Evolutionary conservation across 345 rosid species (phyloP).

Genomic region (Lumnitzera racemosa): DNA sequence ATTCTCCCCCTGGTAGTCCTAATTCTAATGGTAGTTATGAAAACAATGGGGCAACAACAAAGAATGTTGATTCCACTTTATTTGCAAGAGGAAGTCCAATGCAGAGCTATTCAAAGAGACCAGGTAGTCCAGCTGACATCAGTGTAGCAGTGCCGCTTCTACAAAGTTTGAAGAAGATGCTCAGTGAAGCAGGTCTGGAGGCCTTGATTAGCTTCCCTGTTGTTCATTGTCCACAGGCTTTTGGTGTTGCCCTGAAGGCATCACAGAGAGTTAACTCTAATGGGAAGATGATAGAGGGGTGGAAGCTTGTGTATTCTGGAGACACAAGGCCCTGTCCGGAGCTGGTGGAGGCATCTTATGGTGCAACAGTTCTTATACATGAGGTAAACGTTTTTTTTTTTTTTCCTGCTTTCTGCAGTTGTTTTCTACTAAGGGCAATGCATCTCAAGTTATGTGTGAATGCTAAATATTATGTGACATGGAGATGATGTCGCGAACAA

Average conservation of each 20-base stretch:
- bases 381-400: constrained; percentile 49
- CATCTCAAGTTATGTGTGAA: too few species aligned
- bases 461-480: too few species aligned
- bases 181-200: constrained; percentile 55
- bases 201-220: constrained; percentile 80
- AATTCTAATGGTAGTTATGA: constrained; percentile 8
- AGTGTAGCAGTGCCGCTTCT: constrained; percentile 29
- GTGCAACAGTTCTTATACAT: constrained; percentile 84
- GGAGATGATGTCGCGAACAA: too few species aligned
- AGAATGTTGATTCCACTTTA: constrained; percentile 31
- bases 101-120: constrained; percentile 68
- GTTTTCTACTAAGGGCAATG: too few species aligned
- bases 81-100: constrained; percentile 57
- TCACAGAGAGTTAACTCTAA: constrained; percentile 52
- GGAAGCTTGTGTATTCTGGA: constrained; percentile 94
- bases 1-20: constrained; percentile 20
- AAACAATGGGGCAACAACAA: constrained; percentile 1
- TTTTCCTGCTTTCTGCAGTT: too few species aligned
- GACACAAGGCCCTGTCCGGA: constrained; percentile 93
- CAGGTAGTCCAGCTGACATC: constrained; percentile 41
- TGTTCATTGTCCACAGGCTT: constrained; percentile 91
- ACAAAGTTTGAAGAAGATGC: constrained; percentile 48
- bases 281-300: constrained; percentile 75
- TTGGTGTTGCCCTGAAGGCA: constrained; percentile 65
- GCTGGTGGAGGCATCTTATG: constrained; percentile 55